Evolutionary conservation across 2,329 filamentous ascomycete genomes (phyloP), one percentile per base, ranked within the genome.

Genomic region (Cercospora canescens): DNA sequence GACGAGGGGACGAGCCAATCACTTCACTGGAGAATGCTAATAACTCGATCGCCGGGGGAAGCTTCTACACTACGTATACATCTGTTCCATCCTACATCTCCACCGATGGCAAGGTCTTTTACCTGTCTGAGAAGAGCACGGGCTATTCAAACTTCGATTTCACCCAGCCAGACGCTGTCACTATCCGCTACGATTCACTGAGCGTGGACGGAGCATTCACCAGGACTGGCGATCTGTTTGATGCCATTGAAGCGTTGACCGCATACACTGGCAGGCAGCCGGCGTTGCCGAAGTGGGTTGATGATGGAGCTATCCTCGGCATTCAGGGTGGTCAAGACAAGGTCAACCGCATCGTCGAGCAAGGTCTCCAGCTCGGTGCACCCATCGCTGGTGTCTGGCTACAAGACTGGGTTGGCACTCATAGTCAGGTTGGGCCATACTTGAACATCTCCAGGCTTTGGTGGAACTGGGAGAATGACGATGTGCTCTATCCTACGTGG

Each of bases 401-500:
- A 16, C 77, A 79, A 62, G 77, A 79, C 63, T 79, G 77, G 78
- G 75, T 70, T 35, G 77, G 77, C 1, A 79, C 77, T 8, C 76
- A 78, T 54, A 65, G 70, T 7, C 77, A 79, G 60, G 67, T 70
- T 4, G 77, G 74, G 14, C 75, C 77, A 7, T 77, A 76, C 58
- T 71, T 73, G 48, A 76, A 76, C 60, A 73, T 79, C 37, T 77
- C 75, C 16, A 72, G 78, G 32, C 72, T 79, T 2, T 79, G 77
- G 77, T 79, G 77, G 78, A 79, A 79, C 63, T 79, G 77, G 77
- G 78, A 79, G 65, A 71, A 74, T 18, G 77, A 79, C 60, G 68
- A 69, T 9, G 62, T 67, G 5, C 72, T 79, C 1, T 79, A 79
- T 61, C 78, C 78, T 0, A 73, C 68, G 1, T 79, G 76, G 77